These are phyloP conservation scores for Dictyostelium intermedium DNA, from an alignment of 78 protist species.

Conservation along the genomic window DNA sequence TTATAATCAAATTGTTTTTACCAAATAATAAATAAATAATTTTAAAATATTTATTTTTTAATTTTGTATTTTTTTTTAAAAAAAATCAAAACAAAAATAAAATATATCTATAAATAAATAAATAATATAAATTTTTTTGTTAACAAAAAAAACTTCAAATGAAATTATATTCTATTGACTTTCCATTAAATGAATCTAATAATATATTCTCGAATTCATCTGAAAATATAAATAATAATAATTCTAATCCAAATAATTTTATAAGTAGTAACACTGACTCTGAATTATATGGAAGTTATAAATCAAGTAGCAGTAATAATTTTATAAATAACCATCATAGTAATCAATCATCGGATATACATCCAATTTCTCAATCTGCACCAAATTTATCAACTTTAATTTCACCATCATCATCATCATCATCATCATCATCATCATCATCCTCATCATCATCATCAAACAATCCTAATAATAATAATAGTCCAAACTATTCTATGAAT, in stretches of 20 bases:
- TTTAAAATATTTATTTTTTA: neutral
- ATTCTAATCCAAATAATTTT: neutral
- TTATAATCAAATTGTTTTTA: neutral
- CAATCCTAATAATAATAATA: neutral
- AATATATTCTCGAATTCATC: neutral
- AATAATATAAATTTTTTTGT: too few relatives aligned
- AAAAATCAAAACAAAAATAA: neutral
- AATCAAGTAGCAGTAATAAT: neutral
- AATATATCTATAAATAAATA: neutral
- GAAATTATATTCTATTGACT: neutral
- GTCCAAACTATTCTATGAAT: neutral
- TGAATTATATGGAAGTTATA: conserved; percentile 11
- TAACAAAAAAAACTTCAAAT: neutral
- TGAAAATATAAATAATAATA: neutral
- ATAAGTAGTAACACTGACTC: conserved; percentile 4
- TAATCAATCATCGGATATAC: neutral
- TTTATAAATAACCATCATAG: neutral
- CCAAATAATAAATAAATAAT: neutral
- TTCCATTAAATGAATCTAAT: neutral
- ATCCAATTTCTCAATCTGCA: neutral
- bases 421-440: neutral
- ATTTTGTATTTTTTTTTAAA: neutral
- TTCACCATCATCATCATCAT: neutral
- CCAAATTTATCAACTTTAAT: neutral
- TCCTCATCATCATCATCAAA: neutral